phyloP scores from a whole-genome alignment of 495 filamentous ascomycete species.

The Tuber brumale region DNA sequence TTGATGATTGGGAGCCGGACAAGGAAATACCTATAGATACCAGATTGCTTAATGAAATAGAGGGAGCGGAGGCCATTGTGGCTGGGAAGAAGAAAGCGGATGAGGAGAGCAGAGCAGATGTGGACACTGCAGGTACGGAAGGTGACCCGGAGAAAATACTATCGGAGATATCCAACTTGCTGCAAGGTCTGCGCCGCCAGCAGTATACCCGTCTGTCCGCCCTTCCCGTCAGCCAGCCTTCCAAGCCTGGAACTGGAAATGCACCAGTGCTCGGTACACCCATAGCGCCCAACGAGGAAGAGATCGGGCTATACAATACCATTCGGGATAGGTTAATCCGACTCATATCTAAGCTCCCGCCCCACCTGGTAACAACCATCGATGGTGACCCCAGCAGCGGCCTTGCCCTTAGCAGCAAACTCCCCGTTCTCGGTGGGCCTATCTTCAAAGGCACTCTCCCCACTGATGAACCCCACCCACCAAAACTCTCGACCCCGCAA shows the following conservation, averaged over 20 bases:
- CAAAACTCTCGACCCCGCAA: slow-evolving; percentile 9
- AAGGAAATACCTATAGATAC: slow-evolving; percentile 45
- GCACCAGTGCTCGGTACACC: slow-evolving; percentile 9
- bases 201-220: slow-evolving; percentile 55
- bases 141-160: slow-evolving; percentile 51
- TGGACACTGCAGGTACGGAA: slow-evolving; percentile 19
- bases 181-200: slow-evolving; percentile 61
- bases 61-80: not conserved
- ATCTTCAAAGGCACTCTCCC: slow-evolving; percentile 53
- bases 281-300: slow-evolving; percentile 42
- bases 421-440: slow-evolving; percentile 48
- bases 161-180: slow-evolving; percentile 58
- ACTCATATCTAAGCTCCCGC: slow-evolving; percentile 58
- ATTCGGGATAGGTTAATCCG: slow-evolving; percentile 54
- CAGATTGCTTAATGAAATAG: slow-evolving; percentile 40
- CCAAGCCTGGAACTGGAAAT: not conserved
- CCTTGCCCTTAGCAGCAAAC: slow-evolving; percentile 57
- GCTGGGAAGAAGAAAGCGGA: slow-evolving; percentile 13
- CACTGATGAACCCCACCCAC: slow-evolving; percentile 7
- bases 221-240: slow-evolving; percentile 39
- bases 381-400: slow-evolving; percentile 61
- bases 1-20: slow-evolving; percentile 32
- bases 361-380: slow-evolving; percentile 60
- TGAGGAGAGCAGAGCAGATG: slow-evolving; percentile 34
- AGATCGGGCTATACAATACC: slow-evolving; percentile 55